Percentiles rank a stretch among this genome's conserved stretches.
These are phyloP conservation scores for Leccinum ponderosum DNA, from an alignment of 1,284 basidiomycete species.

Conservation along the genomic window DNA sequence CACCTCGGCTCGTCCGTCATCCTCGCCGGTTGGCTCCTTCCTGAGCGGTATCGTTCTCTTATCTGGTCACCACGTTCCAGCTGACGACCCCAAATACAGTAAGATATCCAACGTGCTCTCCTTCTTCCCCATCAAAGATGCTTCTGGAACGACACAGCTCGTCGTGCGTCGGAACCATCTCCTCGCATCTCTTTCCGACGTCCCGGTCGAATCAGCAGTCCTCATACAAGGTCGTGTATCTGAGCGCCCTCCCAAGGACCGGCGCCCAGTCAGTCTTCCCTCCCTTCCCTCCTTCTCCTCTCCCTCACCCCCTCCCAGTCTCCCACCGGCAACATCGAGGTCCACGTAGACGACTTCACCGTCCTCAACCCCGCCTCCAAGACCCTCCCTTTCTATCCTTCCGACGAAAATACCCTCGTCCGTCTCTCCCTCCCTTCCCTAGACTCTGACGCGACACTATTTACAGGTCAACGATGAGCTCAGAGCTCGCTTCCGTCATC, in stretches of 20 bases:
- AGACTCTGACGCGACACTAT: slow-evolving; percentile 21
- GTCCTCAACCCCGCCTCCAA: slow-evolving; percentile 78
- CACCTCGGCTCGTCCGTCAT: slow-evolving; percentile 63
- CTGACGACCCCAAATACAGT: slow-evolving; percentile 45
- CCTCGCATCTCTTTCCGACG: slow-evolving; percentile 51
- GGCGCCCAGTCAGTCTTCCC: slow-evolving; percentile 47
- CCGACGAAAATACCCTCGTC: slow-evolving; percentile 71
- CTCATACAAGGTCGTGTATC: slow-evolving; percentile 72
- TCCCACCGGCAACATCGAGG: slow-evolving; percentile 75
- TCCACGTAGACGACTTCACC: slow-evolving; percentile 68
- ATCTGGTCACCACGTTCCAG: slow-evolving; percentile 30
- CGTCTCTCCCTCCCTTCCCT: slow-evolving; percentile 30
- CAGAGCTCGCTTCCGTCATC: slow-evolving; percentile 81
- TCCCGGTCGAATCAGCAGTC: slow-evolving; percentile 78
- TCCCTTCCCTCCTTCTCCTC: slow-evolving; percentile 1
- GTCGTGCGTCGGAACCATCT: slow-evolving; percentile 51
- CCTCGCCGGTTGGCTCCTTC: slow-evolving; percentile 77
- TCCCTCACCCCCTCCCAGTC: slow-evolving; percentile 36
- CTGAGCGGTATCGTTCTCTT: slow-evolving; percentile 58
- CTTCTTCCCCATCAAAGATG: slow-evolving; percentile 81
- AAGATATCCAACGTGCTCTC: slow-evolving; percentile 68
- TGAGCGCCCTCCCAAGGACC: slow-evolving; percentile 61
- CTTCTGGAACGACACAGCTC: slow-evolving; percentile 77
- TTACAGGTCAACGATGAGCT: slow-evolving; percentile 81
- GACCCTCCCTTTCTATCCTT: slow-evolving; percentile 80